These are phyloP conservation scores for Circinella umbellata DNA, from an alignment of 371 early-diverging fungal genomes.

Conservation along the genomic window DNA sequence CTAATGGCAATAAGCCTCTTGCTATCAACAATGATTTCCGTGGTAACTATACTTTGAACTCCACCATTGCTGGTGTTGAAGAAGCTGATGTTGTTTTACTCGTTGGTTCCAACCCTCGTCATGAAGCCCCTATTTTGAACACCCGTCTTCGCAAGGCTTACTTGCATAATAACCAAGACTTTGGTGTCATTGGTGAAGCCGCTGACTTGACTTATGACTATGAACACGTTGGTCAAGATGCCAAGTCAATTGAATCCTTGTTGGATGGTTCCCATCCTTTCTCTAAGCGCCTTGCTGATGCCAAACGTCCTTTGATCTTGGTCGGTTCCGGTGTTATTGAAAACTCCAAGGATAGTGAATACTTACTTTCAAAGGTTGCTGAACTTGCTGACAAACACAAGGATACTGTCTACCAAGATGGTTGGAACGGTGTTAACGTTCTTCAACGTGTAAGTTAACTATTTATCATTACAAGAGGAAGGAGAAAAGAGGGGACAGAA, in stretches of 20 bases:
- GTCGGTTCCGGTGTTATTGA: constrained; percentile 87
- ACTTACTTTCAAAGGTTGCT: constrained; percentile 72
- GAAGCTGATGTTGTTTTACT: constrained; percentile 92
- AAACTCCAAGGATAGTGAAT: constrained; percentile 71
- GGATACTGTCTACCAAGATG: constrained; percentile 72
- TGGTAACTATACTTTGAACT: constrained; percentile 88
- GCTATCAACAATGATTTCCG: constrained; percentile 84
- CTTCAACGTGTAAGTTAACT: constrained; percentile 77
- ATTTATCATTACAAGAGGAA: too few relatives aligned
- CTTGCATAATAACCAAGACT: constrained; percentile 79
- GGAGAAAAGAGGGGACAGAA: too few relatives aligned
- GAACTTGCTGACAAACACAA: constrained; percentile 72
- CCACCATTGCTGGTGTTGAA: constrained; percentile 87
- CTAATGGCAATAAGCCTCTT: constrained; percentile 57
- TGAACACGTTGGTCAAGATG: constrained; percentile 79
- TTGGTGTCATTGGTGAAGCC: constrained; percentile 83
- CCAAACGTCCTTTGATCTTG: constrained; percentile 92
- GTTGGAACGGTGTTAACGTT: constrained; percentile 91
- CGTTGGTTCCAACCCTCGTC: constrained; percentile 95
- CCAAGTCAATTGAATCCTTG: constrained; percentile 73
- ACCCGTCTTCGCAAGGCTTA: constrained; percentile 94
- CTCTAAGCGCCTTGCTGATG: constrained; percentile 73
- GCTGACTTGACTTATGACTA: constrained; percentile 91
- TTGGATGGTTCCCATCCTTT: constrained; percentile 78
- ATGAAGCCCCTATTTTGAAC: constrained; percentile 96